These are phyloP conservation scores for Leccinum uliginosum DNA, from an alignment of 768 basidiomycete genomes.

Conservation along the genomic window DNA sequence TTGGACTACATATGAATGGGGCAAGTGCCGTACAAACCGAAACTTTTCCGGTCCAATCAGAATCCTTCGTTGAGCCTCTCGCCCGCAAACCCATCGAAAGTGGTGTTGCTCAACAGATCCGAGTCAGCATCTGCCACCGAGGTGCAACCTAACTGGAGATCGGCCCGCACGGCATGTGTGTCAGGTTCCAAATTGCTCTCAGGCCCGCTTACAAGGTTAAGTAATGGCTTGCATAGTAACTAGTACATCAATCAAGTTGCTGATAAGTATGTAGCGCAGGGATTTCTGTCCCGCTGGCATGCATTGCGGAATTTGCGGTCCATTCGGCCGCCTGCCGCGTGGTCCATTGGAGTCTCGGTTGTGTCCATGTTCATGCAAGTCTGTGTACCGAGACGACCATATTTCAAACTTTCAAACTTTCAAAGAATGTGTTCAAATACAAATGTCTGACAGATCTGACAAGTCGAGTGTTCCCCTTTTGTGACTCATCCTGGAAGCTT, in stretches of 20 bases:
- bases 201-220: not conserved
- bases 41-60: too few species aligned
- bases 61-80: too few species aligned
- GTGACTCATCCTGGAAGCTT: not conserved
- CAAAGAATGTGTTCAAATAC: too few species aligned
- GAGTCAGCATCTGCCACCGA: too few species aligned
- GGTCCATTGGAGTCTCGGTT: not conserved
- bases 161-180: too few species aligned
- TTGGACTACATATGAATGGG: too few species aligned
- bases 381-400: not conserved
- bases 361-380: not conserved
- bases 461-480: not conserved
- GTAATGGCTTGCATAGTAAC: not conserved
- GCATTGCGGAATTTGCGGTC: too few species aligned
- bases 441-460: not conserved
- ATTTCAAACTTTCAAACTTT: too few species aligned
- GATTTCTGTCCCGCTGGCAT: not conserved
- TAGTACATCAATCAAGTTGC: not conserved
- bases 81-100: too few species aligned
- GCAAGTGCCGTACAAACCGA: too few species aligned
- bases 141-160: too few species aligned
- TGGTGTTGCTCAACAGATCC: too few species aligned
- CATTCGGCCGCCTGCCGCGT: not conserved
- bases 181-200: not conserved
- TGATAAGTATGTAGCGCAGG: not conserved